phyloP scores from a whole-genome alignment of 805 yeast species.

The Spathaspora arborariae region DNA sequence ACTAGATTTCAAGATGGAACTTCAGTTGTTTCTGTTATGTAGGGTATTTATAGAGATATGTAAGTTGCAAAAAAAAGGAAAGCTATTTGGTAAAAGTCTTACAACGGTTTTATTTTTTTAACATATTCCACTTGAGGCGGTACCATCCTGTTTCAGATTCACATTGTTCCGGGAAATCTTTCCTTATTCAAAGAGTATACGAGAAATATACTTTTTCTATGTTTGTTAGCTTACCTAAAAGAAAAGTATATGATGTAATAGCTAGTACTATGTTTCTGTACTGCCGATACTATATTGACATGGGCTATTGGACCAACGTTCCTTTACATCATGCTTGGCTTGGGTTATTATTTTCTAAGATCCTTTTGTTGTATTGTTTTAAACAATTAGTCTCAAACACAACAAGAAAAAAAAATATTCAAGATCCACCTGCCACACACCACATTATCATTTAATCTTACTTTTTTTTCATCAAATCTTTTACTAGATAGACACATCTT shows the following conservation, averaged over 20 bases:
- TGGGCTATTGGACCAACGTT: too few relatives aligned
- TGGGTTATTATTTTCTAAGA: neutral
- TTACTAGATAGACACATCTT: neutral
- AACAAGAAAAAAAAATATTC: neutral
- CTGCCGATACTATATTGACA: too few relatives aligned
- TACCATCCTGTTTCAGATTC: neutral
- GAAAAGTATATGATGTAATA: too few relatives aligned
- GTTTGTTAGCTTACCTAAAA: too few relatives aligned
- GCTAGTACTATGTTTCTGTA: too few relatives aligned
- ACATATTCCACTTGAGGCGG: neutral
- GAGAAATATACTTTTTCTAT: too few relatives aligned
- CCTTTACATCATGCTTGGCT: too few relatives aligned
- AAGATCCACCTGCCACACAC: neutral
- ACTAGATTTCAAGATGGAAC: conserved; percentile 97
- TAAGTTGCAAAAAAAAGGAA: neutral
- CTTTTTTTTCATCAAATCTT: neutral
- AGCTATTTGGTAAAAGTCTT: neutral
- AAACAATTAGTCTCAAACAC: neutral
- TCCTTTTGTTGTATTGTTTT: neutral
- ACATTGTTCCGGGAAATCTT: neutral
- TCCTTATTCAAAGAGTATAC: too few relatives aligned
- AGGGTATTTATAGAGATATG: conserved; percentile 9
- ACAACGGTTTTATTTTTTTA: neutral
- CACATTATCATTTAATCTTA: neutral
- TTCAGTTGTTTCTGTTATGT: conserved; percentile 78